phyloP scores from a whole-genome alignment of 2,329 filamentous ascomycete species.

The Alternaria atra region DNA sequence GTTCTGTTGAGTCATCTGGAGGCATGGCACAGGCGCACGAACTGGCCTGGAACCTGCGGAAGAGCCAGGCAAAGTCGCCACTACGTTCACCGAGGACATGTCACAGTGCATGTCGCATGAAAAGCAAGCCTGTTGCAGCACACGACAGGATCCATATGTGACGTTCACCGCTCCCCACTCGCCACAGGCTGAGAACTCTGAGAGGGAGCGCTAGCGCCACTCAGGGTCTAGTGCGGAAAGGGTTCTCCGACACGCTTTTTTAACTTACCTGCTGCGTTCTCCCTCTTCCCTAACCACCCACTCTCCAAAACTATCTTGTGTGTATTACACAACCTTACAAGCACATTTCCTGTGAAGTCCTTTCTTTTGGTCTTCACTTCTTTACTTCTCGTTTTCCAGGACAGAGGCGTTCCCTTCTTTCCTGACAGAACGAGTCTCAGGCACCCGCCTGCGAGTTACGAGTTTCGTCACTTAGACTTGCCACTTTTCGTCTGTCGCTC shows the following conservation, averaged over 20 bases:
- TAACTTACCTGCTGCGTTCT: slow-evolving; percentile 26
- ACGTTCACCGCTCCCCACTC: slow-evolving; percentile 41
- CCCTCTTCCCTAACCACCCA: slow-evolving; percentile 38
- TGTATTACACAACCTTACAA: slow-evolving; percentile 41
- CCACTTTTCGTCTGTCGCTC: slow-evolving; percentile 43
- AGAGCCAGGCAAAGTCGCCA: slow-evolving; percentile 9
- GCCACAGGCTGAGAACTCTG: slow-evolving; percentile 22
- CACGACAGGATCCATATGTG: slow-evolving; percentile 15
- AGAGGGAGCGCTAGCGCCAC: slow-evolving; percentile 5
- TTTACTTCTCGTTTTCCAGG: slow-evolving; percentile 52
- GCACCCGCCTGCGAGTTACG: slow-evolving; percentile 50
- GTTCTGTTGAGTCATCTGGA: slow-evolving; percentile 1
- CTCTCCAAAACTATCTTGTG: slow-evolving; percentile 43
- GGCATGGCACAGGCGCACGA: not conserved
- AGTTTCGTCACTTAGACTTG: slow-evolving; percentile 43
- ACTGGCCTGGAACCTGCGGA: not conserved
- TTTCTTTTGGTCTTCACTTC: slow-evolving; percentile 54
- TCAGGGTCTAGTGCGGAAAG: slow-evolving; percentile 27
- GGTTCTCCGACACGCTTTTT: slow-evolving; percentile 35
- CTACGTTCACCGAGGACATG: slow-evolving; percentile 3
- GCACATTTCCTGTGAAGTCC: slow-evolving; percentile 50
- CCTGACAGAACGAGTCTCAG: slow-evolving; percentile 52
- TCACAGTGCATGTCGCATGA: slow-evolving; percentile 18
- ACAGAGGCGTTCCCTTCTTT: slow-evolving; percentile 50
- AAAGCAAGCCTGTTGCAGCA: slow-evolving; percentile 15